Base-by-base conservation (phyloP, 805 yeast genomes). In the Saturnispora besseyi region DNA sequence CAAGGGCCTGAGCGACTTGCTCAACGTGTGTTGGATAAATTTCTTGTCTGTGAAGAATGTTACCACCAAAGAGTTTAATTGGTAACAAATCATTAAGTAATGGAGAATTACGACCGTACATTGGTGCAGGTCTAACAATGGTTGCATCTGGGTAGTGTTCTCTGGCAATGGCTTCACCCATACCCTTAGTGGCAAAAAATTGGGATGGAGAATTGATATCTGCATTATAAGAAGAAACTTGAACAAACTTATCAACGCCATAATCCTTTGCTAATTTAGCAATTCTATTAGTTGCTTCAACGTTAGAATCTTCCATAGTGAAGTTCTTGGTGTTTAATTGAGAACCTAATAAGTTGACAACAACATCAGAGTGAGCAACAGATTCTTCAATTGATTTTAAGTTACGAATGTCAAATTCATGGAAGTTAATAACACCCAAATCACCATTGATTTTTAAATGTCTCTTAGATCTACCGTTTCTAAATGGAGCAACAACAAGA, bases 361-460 rank as follows among this genome's bases (percentile, higher is more conserved):
- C 95, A 50, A 87, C 84, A 62, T 87, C 96, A 3, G 91, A 81
- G 67, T 84, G 81, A 57, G 82, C 81, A 41, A 87, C 87, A 10
- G 87, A 71, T 56, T 84, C 86, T 63, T 84, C 85, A 55, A 87
- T 81, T 12, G 88, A 79, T 60, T 81, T 70, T 59, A 84, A 57
- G 70, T 87, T 87, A 66, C 96, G 75, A 55, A 87, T 71, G 65
- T 87, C 96, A 60, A 85, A 79, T 67, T 87, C 96, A 55, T 85
- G 79, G 65, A 81, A 82, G 68, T 84, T 84, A 30, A 87, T 88
- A 41, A 87, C 95, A 31, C 96, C 96, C 56, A 87, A 76, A 66
- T 87, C 96, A 43, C 96, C 96, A 44, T 82, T 75, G 49, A 84
- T 86, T 69, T 86, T 87, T 58, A 87, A 73, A 62, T 84, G 86